These are phyloP conservation scores for Periglandula ipomoeae DNA, from an alignment of 2,329 filamentous ascomycete species.

Conservation along the genomic window DNA sequence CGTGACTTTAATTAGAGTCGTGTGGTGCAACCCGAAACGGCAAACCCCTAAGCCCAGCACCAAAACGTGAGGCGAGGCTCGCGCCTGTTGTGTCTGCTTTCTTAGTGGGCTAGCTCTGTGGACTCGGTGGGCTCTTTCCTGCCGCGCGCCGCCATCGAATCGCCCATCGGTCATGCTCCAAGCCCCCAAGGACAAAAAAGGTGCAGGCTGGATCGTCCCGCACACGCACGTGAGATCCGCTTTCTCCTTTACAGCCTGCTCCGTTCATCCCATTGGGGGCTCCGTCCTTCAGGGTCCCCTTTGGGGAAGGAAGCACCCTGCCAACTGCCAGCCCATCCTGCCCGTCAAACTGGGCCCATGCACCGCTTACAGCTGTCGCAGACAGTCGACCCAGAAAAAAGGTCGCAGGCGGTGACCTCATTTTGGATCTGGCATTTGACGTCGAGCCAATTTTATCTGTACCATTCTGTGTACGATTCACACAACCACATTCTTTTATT, in stretches of 20 bases:
- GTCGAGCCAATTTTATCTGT: too few species aligned
- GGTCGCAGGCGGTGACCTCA: background rate
- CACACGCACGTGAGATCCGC: slow-evolving; percentile 8
- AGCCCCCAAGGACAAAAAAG: too few species aligned
- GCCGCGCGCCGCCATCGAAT: background rate
- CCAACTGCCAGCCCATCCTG: background rate
- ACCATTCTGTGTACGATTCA: too few species aligned
- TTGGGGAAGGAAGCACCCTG: slow-evolving; percentile 2
- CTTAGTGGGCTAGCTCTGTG: too few species aligned
- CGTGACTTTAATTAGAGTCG: background rate
- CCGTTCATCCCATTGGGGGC: background rate
- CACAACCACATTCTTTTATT: too few species aligned
- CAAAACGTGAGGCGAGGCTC: too few species aligned
- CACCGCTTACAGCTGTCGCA: too few species aligned
- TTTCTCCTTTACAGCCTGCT: background rate
- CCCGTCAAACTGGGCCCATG: slow-evolving; percentile 2
- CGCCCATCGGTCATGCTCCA: background rate
- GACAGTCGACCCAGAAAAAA: too few species aligned
- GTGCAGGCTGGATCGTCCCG: slow-evolving; percentile 3
- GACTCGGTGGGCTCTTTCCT: too few species aligned
- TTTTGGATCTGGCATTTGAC: too few species aligned
- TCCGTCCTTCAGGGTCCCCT: background rate
- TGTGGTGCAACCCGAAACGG: background rate
- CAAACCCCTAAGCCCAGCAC: background rate
- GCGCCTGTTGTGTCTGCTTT: too few species aligned